phyloP scores from a whole-genome alignment of 495 filamentous ascomycete genomes.

The Penicillium canariense region DNA sequence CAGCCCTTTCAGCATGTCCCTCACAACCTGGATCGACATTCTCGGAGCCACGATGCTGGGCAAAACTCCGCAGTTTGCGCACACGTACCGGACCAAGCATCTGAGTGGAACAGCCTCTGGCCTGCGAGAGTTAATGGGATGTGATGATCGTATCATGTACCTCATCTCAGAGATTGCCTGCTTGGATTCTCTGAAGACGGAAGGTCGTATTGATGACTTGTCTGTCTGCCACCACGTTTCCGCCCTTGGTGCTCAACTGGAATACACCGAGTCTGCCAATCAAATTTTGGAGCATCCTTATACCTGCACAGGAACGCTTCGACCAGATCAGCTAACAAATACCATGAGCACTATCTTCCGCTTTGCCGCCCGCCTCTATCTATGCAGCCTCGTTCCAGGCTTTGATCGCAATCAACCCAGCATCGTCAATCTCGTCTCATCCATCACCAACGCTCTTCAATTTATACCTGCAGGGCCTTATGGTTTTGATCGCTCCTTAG shows the following conservation, averaged over 20 bases:
- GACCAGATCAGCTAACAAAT: slow-evolving; percentile 73
- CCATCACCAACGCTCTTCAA: slow-evolving; percentile 66
- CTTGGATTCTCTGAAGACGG: slow-evolving; percentile 80
- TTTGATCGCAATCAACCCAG: slow-evolving; percentile 68
- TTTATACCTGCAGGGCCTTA: slow-evolving; percentile 76
- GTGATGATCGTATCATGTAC: slow-evolving; percentile 97
- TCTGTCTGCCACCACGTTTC: slow-evolving; percentile 81
- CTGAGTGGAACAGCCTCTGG: slow-evolving; percentile 69
- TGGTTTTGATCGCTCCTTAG: slow-evolving; percentile 86
- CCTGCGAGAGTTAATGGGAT: slow-evolving; percentile 92
- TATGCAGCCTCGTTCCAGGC: slow-evolving; percentile 89
- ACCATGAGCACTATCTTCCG: slow-evolving; percentile 91
- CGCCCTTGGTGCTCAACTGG: slow-evolving; percentile 76
- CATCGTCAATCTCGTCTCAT: slow-evolving; percentile 70
- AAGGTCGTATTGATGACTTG: slow-evolving; percentile 74
- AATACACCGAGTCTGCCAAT: slow-evolving; percentile 64
- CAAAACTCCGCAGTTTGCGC: slow-evolving; percentile 78
- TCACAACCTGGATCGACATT: slow-evolving; percentile 96
- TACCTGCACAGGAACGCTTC: slow-evolving; percentile 68
- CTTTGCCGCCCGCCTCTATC: slow-evolving; percentile 87
- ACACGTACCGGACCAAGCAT: slow-evolving; percentile 90
- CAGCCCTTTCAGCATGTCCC: slow-evolving; percentile 92
- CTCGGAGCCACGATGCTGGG: slow-evolving; percentile 91
- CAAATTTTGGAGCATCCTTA: slow-evolving; percentile 53
- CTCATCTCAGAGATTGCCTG: slow-evolving; percentile 97